These are phyloP conservation scores for Pseudoturritis turrita DNA, from an alignment of 345 rosid genomes.

Conservation along the genomic window DNA sequence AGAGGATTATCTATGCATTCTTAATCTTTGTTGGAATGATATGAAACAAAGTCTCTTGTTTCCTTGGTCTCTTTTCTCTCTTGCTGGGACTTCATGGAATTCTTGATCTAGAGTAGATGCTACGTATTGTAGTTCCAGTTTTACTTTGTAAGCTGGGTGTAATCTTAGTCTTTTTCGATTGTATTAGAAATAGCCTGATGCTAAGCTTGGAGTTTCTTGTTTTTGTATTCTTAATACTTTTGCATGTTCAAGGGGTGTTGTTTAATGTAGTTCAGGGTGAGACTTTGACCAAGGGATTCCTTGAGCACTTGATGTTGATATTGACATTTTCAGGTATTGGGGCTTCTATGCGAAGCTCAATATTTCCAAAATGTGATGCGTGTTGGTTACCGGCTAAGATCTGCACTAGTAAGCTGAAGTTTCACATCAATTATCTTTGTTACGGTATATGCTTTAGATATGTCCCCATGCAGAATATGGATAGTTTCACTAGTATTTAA, in stretches of 20 bases:
- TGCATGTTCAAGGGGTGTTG: not conserved
- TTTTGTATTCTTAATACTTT: not conserved
- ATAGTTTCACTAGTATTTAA: no score
- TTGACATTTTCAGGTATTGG: constrained; percentile 55
- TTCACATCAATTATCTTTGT: not conserved
- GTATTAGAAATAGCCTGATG: not conserved
- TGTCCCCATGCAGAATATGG: no score
- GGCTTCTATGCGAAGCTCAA: constrained; percentile 92
- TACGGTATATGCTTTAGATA: no score
- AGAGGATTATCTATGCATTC: constrained; percentile 40
- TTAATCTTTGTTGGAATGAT: no score
- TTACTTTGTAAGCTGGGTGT: not conserved
- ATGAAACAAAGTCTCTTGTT: not conserved
- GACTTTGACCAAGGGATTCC: not conserved
- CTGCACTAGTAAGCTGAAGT: constrained; percentile 67
- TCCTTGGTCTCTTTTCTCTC: not conserved
- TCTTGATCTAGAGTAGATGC: constrained; percentile 3
- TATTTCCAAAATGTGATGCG: constrained; percentile 99
- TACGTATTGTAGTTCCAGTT: not conserved
- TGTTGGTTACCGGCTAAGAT: constrained; percentile 85
- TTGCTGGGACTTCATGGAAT: not conserved
- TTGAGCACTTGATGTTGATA: constrained; percentile 7
- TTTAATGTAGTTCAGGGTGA: not conserved
- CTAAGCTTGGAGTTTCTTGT: not conserved
- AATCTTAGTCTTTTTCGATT: not conserved